Evolutionary conservation across 805 yeast species (phyloP).

Genomic region (Barnettozyma vustinii): DNA sequence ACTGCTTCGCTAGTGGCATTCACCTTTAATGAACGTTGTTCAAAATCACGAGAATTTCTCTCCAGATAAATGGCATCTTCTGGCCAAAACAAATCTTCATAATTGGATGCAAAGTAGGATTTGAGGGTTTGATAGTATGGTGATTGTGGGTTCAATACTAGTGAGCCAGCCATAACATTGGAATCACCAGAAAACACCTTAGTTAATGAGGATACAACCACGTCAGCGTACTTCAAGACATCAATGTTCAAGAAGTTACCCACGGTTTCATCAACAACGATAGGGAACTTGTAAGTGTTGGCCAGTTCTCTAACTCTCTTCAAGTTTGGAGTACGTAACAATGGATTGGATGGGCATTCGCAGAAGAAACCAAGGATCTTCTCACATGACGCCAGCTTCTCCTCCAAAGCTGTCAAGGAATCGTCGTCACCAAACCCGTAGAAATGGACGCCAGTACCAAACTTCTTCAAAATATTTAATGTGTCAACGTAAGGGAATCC

Average conservation of each 20-base stretch:
- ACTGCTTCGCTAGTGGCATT: constrained; percentile 52
- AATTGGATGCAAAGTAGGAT: constrained; percentile 43
- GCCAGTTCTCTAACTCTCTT: constrained; percentile 58
- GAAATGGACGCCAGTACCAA: constrained; percentile 88
- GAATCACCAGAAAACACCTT: constrained; percentile 93
- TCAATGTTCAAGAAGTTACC: constrained; percentile 86
- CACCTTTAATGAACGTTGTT: constrained; percentile 46
- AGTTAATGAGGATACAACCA: constrained; percentile 81
- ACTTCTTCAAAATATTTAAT: constrained; percentile 74
- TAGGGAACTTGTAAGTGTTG: constrained; percentile 63
- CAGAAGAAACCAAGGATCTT: constrained; percentile 75
- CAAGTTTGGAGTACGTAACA: constrained; percentile 79
- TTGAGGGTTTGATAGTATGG: constrained; percentile 45
- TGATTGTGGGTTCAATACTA: constrained; percentile 70
- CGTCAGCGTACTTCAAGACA: constrained; percentile 77
- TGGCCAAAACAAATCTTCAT: constrained; percentile 80
- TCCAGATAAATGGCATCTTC: constrained; percentile 92
- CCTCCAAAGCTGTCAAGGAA: constrained; percentile 61
- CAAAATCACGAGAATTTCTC: constrained; percentile 88
- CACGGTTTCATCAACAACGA: constrained; percentile 90
- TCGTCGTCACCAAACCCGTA: constrained; percentile 78
- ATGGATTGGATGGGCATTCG: constrained; percentile 95
- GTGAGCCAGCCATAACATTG: constrained; percentile 91
- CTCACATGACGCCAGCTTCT: constrained; percentile 53
- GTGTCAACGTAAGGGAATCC: constrained; percentile 98